Percentiles rank a stretch among this genome's conserved stretches.
These are phyloP conservation scores for Verbascum thapsus DNA, from an alignment of 257 asterid genomes.

Conservation along the genomic window DNA sequence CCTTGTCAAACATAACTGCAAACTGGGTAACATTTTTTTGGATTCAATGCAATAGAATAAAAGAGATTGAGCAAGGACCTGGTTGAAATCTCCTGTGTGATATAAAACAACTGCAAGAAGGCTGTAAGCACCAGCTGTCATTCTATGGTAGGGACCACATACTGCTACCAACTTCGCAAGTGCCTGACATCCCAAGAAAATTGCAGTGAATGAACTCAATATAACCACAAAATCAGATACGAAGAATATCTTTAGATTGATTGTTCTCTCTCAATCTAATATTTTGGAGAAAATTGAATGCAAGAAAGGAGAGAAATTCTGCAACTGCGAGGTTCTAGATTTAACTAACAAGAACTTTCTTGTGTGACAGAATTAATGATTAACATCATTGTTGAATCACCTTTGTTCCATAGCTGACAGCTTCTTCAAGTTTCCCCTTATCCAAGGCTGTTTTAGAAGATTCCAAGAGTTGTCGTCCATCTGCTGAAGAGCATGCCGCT, in stretches of 20 bases:
- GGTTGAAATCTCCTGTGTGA: slow-evolving; percentile 97
- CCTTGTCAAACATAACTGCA: not conserved
- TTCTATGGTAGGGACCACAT: slow-evolving; percentile 91
- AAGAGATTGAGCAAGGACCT: slow-evolving; percentile 50
- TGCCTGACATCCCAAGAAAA: slow-evolving; percentile 52
- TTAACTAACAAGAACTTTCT: slow-evolving; percentile 16
- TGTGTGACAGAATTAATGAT: slow-evolving; percentile 17
- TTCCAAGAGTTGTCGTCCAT: slow-evolving; percentile 92
- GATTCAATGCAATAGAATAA: slow-evolving; percentile 26
- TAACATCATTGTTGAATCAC: slow-evolving; percentile 41
- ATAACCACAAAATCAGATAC: no score
- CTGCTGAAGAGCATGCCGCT: slow-evolving; percentile 98
- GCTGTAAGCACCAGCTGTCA: slow-evolving; percentile 98
- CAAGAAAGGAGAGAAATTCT: no score
- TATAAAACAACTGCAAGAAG: slow-evolving; percentile 95
- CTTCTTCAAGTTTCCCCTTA: slow-evolving; percentile 95
- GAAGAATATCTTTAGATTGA: no score
- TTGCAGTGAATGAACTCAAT: no score
- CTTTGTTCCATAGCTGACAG: slow-evolving; percentile 93
- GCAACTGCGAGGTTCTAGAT: no score
- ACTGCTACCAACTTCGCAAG: slow-evolving; percentile 92
- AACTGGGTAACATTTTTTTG: not conserved
- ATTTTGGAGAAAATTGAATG: no score
- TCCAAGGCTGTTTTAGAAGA: slow-evolving; percentile 90
- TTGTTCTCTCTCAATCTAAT: no score